Conservation (phyloP, 1,284 basidiomycete species). For the Cryptococcus wingfieldii region DNA sequence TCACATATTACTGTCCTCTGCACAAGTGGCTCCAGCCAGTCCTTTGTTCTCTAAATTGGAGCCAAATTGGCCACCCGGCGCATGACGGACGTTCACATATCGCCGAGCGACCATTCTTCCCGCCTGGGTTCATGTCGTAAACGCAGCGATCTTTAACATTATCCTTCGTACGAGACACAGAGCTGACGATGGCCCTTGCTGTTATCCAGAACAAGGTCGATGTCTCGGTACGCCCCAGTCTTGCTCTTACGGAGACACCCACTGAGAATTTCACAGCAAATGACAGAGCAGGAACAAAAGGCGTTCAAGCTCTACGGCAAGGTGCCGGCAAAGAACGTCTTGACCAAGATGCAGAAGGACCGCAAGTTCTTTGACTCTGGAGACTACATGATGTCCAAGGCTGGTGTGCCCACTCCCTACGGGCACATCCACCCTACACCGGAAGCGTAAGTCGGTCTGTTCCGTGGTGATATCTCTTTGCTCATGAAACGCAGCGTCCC, state of each 20-base stretch:
- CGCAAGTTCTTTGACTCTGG: constrained; percentile 98
- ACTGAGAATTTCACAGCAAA: constrained; percentile 54
- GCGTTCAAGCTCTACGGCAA: constrained; percentile 93
- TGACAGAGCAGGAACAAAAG: constrained; percentile 88
- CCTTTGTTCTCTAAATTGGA: too few species aligned
- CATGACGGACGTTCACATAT: not conserved
- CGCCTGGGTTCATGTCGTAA: not conserved
- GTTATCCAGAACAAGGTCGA: constrained; percentile 47
- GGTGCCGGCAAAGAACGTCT: constrained; percentile 83
- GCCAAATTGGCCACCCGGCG: too few species aligned
- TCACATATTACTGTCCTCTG: too few species aligned
- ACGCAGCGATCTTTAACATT: not conserved
- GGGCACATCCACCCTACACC: constrained; percentile 94
- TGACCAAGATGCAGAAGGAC: constrained; percentile 96
- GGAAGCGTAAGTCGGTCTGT: constrained; percentile 65
- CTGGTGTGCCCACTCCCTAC: constrained; percentile 77
- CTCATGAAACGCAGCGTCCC: constrained; percentile 32
- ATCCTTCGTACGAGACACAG: not conserved
- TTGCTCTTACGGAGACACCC: not conserved
- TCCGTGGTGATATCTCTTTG: not conserved
- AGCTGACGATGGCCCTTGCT: constrained; percentile 6
- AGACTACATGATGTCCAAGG: constrained; percentile 93
- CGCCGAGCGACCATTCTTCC: not conserved
- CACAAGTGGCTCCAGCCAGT: too few species aligned
- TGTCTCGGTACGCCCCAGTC: constrained; percentile 35